These are phyloP conservation scores for Populus tremula DNA, from an alignment of 345 rosid genomes.

Conservation along the genomic window DNA sequence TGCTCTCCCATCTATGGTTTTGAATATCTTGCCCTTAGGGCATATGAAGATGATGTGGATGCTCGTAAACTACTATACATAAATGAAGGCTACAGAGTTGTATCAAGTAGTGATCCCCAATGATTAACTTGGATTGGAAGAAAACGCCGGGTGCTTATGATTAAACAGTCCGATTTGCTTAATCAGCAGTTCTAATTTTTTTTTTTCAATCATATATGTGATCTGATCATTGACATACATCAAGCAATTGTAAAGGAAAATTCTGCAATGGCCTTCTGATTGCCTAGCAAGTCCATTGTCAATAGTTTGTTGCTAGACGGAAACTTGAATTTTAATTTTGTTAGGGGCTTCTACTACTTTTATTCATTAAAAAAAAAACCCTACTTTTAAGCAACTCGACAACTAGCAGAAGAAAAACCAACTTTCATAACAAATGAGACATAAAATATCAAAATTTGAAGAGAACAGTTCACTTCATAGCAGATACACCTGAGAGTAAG, in stretches of 20 bases:
- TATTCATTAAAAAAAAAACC: too few species aligned
- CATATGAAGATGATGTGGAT: slow-evolving; percentile 72
- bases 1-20: slow-evolving; percentile 51
- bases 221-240: neutral
- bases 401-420: neutral
- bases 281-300: neutral
- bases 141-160: slow-evolving; percentile 69
- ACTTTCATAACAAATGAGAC: neutral
- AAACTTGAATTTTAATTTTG: neutral
- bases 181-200: neutral
- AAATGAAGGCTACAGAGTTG: slow-evolving; percentile 67
- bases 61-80: slow-evolving; percentile 59
- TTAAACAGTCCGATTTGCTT: slow-evolving; percentile 32
- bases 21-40: slow-evolving; percentile 61
- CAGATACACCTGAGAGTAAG: neutral
- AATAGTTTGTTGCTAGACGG: neutral
- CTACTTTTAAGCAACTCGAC: neutral
- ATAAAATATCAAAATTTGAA: neutral
- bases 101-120: slow-evolving; percentile 49
- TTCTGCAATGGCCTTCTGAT: neutral
- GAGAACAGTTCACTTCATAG: neutral
- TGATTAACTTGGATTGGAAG: slow-evolving; percentile 78
- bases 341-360: neutral
- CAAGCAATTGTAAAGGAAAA: neutral
- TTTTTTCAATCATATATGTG: neutral